Conservation (phyloP, 768 basidiomycete species). For the Serpula lacrymans region DNA sequence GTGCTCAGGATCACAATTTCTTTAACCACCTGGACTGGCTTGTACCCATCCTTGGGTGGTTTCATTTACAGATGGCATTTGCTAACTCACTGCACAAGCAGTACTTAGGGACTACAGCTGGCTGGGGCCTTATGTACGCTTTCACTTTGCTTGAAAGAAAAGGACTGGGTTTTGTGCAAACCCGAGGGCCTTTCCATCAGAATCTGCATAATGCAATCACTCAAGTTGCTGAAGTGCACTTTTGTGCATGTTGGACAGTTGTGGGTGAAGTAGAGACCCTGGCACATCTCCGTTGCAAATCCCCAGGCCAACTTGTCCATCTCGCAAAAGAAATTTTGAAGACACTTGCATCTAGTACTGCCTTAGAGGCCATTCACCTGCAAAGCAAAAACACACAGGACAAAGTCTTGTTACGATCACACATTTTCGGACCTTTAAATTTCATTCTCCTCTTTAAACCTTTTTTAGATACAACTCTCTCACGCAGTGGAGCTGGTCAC, state of each 20-base stretch:
- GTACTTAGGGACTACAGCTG: conserved; percentile 29
- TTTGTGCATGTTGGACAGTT: conserved; percentile 30
- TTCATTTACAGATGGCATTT: conserved; percentile 39
- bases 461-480: no score
- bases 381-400: conserved; percentile 20
- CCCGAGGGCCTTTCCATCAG: conserved; percentile 20
- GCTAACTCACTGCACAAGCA: conserved; percentile 40
- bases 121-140: conserved; percentile 15
- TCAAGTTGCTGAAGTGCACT: conserved; percentile 35
- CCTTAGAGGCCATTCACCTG: conserved; percentile 16
- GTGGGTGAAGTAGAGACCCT: conserved; percentile 22
- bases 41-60: conserved; percentile 34
- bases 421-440: no score
- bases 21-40: conserved; percentile 37
- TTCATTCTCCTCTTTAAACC: no score
- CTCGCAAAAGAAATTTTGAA: conserved; percentile 26
- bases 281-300: conserved; percentile 18
- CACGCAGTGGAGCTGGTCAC: no score
- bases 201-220: conserved; percentile 28
- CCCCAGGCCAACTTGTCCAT: conserved; percentile 21
- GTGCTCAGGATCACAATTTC: conserved; percentile 34
- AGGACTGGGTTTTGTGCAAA: conserved; percentile 10
- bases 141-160: conserved; percentile 18
- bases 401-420: no score
- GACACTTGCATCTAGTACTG: conserved; percentile 27